Conservation (phyloP, 75 land plant species). For the Cryptomeria japonica region DNA sequence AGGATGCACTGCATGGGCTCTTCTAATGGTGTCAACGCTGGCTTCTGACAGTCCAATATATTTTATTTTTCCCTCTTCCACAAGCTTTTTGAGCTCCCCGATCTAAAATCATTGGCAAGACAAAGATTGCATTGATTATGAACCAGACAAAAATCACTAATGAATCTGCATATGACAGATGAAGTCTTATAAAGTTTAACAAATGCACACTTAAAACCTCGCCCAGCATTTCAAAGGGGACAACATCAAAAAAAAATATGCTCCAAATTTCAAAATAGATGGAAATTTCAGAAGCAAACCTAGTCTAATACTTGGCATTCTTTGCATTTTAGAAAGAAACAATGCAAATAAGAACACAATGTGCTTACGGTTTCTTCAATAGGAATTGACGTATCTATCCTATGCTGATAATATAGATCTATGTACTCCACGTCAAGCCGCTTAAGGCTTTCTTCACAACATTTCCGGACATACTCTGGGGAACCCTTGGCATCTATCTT, state of each 20-base stretch:
- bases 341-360: neutral
- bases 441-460: conserved; percentile 52
- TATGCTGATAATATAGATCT: conserved; percentile 63
- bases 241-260: neutral
- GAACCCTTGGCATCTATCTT: conserved; percentile 30
- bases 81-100: conserved; percentile 60
- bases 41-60: conserved; percentile 65
- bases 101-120: conserved; percentile 22
- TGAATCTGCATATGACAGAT: neutral
- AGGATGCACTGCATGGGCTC: conserved; percentile 73
- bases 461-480: conserved; percentile 50
- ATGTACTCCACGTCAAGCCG: conserved; percentile 63
- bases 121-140: neutral
- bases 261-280: neutral
- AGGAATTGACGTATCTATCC: conserved; percentile 51
- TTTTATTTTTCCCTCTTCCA: conserved; percentile 64
- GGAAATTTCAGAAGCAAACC: neutral
- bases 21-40: conserved; percentile 46
- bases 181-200: neutral
- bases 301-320: neutral
- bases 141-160: neutral
- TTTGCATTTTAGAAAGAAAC: neutral
- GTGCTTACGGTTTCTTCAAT: conserved; percentile 60
- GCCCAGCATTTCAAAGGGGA: neutral
- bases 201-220: neutral